Conservation (phyloP, 768 basidiomycete species). For the Mycena capillaripes region DNA sequence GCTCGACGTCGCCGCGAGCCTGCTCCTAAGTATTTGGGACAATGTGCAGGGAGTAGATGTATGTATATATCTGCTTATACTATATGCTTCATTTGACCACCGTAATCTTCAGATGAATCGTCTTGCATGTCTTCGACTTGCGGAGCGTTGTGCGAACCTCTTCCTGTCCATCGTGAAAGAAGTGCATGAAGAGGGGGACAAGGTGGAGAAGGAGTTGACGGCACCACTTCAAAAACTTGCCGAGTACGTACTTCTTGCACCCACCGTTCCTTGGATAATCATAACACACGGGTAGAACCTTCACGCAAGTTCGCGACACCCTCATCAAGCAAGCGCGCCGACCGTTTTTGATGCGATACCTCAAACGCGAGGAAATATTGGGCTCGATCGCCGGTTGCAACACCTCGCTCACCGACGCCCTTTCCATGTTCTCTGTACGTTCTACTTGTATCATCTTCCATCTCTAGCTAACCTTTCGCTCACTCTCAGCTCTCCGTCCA, state of each 20-base stretch:
- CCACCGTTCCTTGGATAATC: not conserved
- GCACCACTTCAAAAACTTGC: constrained; percentile 63
- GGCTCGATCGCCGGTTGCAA: constrained; percentile 65
- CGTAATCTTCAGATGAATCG: constrained; percentile 64
- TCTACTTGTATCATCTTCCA: not conserved
- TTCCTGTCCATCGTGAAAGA: constrained; percentile 70
- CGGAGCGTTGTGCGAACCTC: constrained; percentile 71
- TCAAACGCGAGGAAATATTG: constrained; percentile 73
- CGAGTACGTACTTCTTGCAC: constrained; percentile 45
- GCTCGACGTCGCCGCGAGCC: constrained; percentile 60
- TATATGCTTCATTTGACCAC: not conserved
- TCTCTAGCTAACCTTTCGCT: not conserved
- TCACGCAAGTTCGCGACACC: constrained; percentile 56
- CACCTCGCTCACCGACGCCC: constrained; percentile 64
- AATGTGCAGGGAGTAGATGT: constrained; percentile 69
- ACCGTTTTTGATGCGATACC: constrained; percentile 78
- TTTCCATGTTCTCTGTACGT: constrained; percentile 64
- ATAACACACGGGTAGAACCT: constrained; percentile 32
- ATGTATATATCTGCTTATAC: constrained; percentile 41
- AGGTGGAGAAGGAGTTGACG: constrained; percentile 58
- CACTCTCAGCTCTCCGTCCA: constrained; percentile 58
- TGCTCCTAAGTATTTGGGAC: constrained; percentile 71
- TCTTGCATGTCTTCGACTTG: constrained; percentile 72
- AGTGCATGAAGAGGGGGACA: constrained; percentile 59
- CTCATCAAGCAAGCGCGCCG: constrained; percentile 66